phyloP scores from a whole-genome alignment of 2,329 filamentous ascomycete species.

The Ascochyta fabae region DNA sequence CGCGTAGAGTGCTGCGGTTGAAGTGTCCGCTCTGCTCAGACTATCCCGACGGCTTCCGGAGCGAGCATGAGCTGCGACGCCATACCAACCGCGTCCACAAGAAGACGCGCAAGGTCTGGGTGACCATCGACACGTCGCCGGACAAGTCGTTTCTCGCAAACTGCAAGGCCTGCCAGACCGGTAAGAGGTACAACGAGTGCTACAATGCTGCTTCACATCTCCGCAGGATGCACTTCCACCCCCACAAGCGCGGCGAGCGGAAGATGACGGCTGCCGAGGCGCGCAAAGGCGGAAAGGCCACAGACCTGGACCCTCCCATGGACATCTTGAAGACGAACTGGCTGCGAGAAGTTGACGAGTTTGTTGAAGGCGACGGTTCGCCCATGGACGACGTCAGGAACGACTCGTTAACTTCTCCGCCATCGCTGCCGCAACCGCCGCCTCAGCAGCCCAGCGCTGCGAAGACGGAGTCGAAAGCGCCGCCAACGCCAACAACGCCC shows the following conservation, averaged over 20 bases:
- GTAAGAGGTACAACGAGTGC: slow-evolving; percentile 86
- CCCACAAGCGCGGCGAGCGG: slow-evolving; percentile 61
- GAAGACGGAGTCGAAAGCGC: slow-evolving; percentile 41
- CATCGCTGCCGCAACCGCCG: slow-evolving; percentile 20
- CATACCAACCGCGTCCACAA: slow-evolving; percentile 71
- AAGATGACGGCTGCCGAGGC: slow-evolving; percentile 64
- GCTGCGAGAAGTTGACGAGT: slow-evolving; percentile 64
- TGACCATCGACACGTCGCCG: slow-evolving; percentile 66
- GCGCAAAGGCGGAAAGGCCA: slow-evolving; percentile 65
- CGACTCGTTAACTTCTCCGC: slow-evolving; percentile 27
- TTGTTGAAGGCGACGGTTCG: slow-evolving; percentile 37
- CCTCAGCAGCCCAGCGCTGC: slow-evolving; percentile 11
- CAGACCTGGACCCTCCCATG: slow-evolving; percentile 63
- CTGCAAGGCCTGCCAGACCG: slow-evolving; percentile 80
- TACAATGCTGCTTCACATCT: slow-evolving; percentile 95
- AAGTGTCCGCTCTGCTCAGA: slow-evolving; percentile 72
- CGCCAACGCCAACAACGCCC: slow-evolving; percentile 46
- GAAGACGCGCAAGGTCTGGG: slow-evolving; percentile 65
- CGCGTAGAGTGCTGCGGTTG: slow-evolving; percentile 43
- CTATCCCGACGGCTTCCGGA: slow-evolving; percentile 80
- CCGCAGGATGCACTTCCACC: slow-evolving; percentile 85
- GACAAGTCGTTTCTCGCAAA: slow-evolving; percentile 72
- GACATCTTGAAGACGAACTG: slow-evolving; percentile 64
- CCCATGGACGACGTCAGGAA: slow-evolving; percentile 31
- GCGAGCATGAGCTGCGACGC: slow-evolving; percentile 73